These are phyloP conservation scores for Fusarium sp. DNA, from an alignment of 2,329 filamentous ascomycete species.

Conservation along the genomic window DNA sequence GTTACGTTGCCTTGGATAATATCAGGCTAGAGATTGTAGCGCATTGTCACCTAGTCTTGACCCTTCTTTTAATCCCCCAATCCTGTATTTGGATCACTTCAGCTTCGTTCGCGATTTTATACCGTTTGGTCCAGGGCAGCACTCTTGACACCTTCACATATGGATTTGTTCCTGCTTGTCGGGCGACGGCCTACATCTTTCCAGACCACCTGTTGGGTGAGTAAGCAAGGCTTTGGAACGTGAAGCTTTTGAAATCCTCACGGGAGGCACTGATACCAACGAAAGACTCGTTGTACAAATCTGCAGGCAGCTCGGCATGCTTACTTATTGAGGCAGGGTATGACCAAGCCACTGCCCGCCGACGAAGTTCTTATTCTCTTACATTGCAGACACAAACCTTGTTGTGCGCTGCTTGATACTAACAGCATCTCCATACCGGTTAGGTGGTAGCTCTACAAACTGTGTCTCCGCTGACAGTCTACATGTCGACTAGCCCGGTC, in stretches of 20 bases:
- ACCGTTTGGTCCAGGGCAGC: rapidly evolving
- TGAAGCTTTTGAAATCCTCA: too few relatives aligned
- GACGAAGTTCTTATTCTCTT: background rate
- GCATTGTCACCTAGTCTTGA: rapidly evolving
- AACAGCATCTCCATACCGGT: background rate
- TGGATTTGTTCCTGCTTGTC: background rate
- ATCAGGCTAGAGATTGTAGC: rapidly evolving
- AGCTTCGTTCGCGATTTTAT: rapidly evolving
- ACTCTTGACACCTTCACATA: background rate
- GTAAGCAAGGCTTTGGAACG: too few relatives aligned
- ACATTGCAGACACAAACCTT: background rate
- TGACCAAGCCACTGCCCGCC: background rate
- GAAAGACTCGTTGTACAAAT: background rate
- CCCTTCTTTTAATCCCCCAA: background rate
- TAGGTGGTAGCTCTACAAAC: too few relatives aligned
- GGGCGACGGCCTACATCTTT: background rate
- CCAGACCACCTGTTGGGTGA: too few relatives aligned
- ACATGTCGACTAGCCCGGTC: rapidly evolving
- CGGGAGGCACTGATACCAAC: too few relatives aligned
- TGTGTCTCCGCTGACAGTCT: background rate
- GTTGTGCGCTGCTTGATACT: background rate
- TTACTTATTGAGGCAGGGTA: background rate
- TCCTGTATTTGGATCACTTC: rapidly evolving
- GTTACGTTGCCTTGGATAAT: rapidly evolving
- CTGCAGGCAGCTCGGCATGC: background rate